These are phyloP conservation scores for Candida patagonica DNA, from an alignment of 805 yeast species.

Conservation along the genomic window DNA sequence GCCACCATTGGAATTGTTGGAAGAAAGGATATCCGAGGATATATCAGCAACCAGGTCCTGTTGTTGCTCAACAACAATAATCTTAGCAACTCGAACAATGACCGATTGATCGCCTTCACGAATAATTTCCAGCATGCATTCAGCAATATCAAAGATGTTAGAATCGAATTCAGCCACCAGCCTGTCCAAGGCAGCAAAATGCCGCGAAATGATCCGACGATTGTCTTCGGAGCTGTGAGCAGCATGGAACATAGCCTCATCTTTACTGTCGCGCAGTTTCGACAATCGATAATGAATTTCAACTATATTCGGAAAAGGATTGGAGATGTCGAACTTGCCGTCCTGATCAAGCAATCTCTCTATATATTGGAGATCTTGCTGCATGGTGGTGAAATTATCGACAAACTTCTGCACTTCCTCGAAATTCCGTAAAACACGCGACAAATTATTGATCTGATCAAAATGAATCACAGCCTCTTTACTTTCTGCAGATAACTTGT, in stretches of 20 bases:
- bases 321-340: slow-evolving; percentile 34
- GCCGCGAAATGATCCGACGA: slow-evolving; percentile 51
- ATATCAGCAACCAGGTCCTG: slow-evolving; percentile 55
- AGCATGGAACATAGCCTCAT: slow-evolving; percentile 56
- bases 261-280: slow-evolving; percentile 67
- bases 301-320: slow-evolving; percentile 45
- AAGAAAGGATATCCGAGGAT: slow-evolving; percentile 13
- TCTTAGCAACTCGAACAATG: slow-evolving; percentile 62
- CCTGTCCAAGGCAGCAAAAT: slow-evolving; percentile 41
- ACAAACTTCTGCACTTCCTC: slow-evolving; percentile 58
- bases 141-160: slow-evolving; percentile 54
- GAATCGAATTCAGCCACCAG: slow-evolving; percentile 52
- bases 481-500: slow-evolving; percentile 44
- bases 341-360: slow-evolving; percentile 45
- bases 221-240: slow-evolving; percentile 51
- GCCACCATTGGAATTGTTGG: slow-evolving; percentile 30
- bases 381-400: slow-evolving; percentile 50
- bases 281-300: slow-evolving; percentile 62
- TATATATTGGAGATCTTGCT: slow-evolving; percentile 40
- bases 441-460: slow-evolving; percentile 56
- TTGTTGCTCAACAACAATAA: slow-evolving; percentile 70
- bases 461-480: slow-evolving; percentile 54
- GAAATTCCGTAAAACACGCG: slow-evolving; percentile 63
- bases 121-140: slow-evolving; percentile 61
- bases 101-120: slow-evolving; percentile 56